Evolutionary conservation across 2,329 filamentous ascomycete genomes (phyloP), one percentile per base, ranked within the genome.

Genomic region (Paraconiothyrium brasiliense): DNA sequence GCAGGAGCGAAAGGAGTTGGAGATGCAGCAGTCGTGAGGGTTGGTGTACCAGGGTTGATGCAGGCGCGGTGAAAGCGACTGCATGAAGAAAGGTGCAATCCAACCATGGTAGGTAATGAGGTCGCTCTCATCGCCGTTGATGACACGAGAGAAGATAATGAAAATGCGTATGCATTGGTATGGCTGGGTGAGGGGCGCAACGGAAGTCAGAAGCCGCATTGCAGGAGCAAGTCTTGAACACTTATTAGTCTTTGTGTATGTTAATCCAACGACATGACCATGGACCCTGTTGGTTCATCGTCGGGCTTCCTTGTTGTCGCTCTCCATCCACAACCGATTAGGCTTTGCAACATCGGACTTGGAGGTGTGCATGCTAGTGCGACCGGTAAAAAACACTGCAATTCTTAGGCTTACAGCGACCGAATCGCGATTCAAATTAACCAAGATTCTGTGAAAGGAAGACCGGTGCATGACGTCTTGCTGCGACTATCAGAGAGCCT

Each of bases 1-100:
- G 52, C 71, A 75, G 63, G 48, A 57, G 43, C 69, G 72, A 61
- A 79, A 78, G 67, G 74, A 76, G 62, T 65, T 67, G 57, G 71
- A 74, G 66, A 69, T 68, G 61, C 22, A 64, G 56, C 51, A 62
- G 62, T 56, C 66, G 58, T 55, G 59, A 59, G 47, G 54, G 22
- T n/a, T 22, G 22, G 11, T 13, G 9, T n/a, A 14, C 35, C 22
- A 30, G 47, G 16, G 14, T 30, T 35, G 22, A 10, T 27, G 14
- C 20, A 35, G 35, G 6, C 13, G 55, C 14, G 35, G 34, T 50
- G 34, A 32, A 13, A 13, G 37, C 16, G 46, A 48, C 24, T 48
- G 14, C 46, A 32, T n/a, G 3, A 10, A 48, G 14, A 11, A 5
- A 13, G 24, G 24, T 16, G 16, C 41, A 22, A 48, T 16, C 24